phyloP scores from a whole-genome alignment of 805 yeast species.

The Candida glaebosa region DNA sequence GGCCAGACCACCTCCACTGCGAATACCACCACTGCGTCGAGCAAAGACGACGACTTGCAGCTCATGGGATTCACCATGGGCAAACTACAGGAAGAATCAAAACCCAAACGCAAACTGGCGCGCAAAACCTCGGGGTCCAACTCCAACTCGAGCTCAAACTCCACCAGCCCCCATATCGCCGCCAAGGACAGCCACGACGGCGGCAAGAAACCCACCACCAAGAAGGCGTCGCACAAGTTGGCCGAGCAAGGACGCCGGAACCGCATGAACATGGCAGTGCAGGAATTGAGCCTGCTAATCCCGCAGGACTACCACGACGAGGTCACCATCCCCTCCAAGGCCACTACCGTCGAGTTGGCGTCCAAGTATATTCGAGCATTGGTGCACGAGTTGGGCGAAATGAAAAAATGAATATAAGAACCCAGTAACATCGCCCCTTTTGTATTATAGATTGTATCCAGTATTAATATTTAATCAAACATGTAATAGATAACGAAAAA shows the following conservation, averaged over 20 bases:
- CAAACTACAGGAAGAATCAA: slow-evolving; percentile 34
- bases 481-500: too few relatives aligned
- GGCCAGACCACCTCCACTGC: slow-evolving; percentile 3
- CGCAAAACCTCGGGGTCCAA: slow-evolving; percentile 5
- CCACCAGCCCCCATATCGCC: slow-evolving; percentile 19
- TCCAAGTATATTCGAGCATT: slow-evolving; percentile 56
- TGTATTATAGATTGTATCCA: too few relatives aligned
- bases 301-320: slow-evolving; percentile 60
- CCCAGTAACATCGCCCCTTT: too few relatives aligned
- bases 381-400: slow-evolving; percentile 24
- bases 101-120: slow-evolving; percentile 10
- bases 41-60: slow-evolving; percentile 30
- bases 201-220: slow-evolving; percentile 33
- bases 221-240: slow-evolving; percentile 76
- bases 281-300: slow-evolving; percentile 64
- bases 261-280: slow-evolving; percentile 83
- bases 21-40: slow-evolving; percentile 36
- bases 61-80: slow-evolving; percentile 48
- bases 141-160: slow-evolving; percentile 13
- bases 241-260: slow-evolving; percentile 97
- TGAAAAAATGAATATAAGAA: slow-evolving; percentile 8
- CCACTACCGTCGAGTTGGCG: slow-evolving; percentile 92
- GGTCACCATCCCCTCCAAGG: slow-evolving; percentile 75
- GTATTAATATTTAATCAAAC: too few relatives aligned
- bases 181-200: slow-evolving; percentile 2